These are phyloP conservation scores for Fusarium oligoseptatum DNA, from an alignment of 2,329 filamentous ascomycete genomes.

Conservation along the genomic window DNA sequence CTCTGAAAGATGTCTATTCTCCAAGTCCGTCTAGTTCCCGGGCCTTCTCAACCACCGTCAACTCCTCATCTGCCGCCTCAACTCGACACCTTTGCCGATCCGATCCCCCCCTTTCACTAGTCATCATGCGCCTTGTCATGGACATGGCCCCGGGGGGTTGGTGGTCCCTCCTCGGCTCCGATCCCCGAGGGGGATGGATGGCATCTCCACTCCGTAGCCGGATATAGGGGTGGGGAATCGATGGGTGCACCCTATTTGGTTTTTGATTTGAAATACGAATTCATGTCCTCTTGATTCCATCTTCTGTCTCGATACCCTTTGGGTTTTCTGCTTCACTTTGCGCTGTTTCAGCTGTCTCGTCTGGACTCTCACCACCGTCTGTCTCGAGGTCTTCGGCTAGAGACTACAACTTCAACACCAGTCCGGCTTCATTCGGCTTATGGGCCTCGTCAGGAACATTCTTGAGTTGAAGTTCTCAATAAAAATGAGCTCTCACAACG, in stretches of 20 bases:
- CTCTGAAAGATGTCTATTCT: neutral
- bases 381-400: neutral
- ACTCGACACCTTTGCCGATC: neutral
- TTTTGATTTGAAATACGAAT: neutral
- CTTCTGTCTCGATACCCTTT: neutral
- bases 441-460: neutral
- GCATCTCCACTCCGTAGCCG: neutral
- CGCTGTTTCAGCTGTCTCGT: neutral
- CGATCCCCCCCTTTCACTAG: neutral
- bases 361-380: neutral
- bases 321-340: neutral
- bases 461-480: neutral
- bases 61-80: neutral
- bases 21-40: slow-evolving; percentile 8
- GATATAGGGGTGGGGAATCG: neutral
- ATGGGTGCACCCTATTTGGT: neutral
- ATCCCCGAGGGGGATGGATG: neutral
- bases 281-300: neutral
- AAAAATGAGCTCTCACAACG: slow-evolving; percentile 9
- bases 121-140: neutral
- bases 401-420: neutral
- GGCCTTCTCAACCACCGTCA: neutral
- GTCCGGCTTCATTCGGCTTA: neutral
- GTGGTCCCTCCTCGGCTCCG: neutral
- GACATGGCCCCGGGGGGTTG: neutral